Evolutionary conservation across 306 rosid genomes (phyloP).

Genomic region (Lotus japonicus): DNA sequence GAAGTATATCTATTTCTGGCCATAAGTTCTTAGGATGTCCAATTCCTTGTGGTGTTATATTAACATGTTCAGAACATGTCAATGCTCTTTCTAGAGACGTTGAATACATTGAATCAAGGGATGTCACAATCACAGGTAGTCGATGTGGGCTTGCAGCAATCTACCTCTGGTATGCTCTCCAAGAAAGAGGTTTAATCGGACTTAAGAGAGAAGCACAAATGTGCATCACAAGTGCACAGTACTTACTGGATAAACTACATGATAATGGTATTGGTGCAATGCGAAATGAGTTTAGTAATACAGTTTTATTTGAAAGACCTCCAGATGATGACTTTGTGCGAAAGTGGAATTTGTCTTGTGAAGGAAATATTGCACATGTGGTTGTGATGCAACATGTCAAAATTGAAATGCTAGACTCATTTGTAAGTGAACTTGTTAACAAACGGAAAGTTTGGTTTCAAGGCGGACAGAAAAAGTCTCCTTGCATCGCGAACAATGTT

Average conservation of each 20-base stretch:
- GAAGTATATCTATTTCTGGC: neutral
- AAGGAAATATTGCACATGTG: slow-evolving; percentile 51
- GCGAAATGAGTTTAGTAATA: slow-evolving; percentile 52
- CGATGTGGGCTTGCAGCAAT: neutral
- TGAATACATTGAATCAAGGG: neutral
- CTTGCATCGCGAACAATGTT: neutral
- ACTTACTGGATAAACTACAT: neutral
- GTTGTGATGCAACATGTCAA: slow-evolving; percentile 13
- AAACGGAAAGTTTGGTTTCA: neutral
- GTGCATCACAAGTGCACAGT: neutral
- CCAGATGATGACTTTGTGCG: slow-evolving; percentile 42
- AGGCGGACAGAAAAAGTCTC: neutral
- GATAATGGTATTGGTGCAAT: slow-evolving; percentile 38
- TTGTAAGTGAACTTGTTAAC: neutral
- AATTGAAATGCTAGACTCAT: neutral
- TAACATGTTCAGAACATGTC: neutral
- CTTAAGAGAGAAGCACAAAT: neutral
- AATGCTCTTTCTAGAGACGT: neutral
- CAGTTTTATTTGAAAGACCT: slow-evolving; percentile 65
- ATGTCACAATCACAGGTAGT: slow-evolving; percentile 6
- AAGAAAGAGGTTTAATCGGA: neutral
- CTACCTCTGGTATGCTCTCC: neutral
- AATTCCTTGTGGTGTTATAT: slow-evolving; percentile 1
- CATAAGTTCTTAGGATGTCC: slow-evolving; percentile 4
- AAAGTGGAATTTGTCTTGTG: slow-evolving; percentile 56